Conservation (phyloP, 2,329 filamentous ascomycete genomes). For the Colletotrichum plurivorum region DNA sequence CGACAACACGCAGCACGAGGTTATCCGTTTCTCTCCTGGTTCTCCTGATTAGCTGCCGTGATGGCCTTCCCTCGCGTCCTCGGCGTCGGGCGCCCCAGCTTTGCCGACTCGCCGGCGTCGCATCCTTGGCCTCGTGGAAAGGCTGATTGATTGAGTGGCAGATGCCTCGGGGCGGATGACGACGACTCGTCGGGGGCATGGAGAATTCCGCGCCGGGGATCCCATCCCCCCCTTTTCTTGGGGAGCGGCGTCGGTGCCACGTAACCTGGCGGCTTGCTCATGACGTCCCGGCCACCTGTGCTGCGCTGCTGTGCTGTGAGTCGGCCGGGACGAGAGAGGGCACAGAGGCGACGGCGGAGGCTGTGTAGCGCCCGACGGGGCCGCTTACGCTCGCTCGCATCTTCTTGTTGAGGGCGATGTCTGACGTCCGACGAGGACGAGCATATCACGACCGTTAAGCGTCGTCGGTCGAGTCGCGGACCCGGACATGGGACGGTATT, state of each 20-base stretch:
- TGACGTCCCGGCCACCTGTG: neutral
- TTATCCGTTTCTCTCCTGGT: no score
- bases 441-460: neutral
- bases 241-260: neutral
- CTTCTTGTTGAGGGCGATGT: neutral
- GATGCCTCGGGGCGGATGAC: no score
- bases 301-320: neutral
- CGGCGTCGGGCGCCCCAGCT: no score
- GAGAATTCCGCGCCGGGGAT: no score
- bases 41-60: no score
- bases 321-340: neutral
- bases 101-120: no score
- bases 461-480: slow-evolving; percentile 1
- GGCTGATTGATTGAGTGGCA: no score
- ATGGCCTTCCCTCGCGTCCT: no score
- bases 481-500: neutral
- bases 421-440: neutral
- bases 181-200: no score
- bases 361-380: neutral
- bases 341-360: neutral
- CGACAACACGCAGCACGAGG: no score
- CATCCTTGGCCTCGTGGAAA: no score
- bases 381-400: neutral
- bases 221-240: no score
- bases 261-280: neutral